phyloP scores from a whole-genome alignment of 179 eudicot species.

The Drosera spatulata region DNA sequence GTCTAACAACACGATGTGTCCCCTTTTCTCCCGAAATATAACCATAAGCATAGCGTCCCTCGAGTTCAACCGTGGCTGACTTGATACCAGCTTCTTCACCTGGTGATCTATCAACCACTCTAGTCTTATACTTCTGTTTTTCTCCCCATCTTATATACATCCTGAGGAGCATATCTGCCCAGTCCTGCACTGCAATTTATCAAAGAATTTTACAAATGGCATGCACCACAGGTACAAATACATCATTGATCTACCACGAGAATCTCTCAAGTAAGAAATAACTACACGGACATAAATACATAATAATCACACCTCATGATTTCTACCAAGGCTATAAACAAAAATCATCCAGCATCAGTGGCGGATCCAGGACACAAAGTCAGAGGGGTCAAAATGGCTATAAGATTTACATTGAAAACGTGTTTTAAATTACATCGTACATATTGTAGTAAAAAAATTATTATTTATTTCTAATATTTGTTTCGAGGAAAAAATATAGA shows the following conservation, averaged over 20 bases:
- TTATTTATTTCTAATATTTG: no score
- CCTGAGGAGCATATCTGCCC: conserved; percentile 99
- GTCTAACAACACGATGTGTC: conserved; percentile 84
- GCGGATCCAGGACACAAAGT: no score
- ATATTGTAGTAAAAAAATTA: no score
- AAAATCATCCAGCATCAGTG: no score
- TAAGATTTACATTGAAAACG: no score
- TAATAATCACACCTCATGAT: no score
- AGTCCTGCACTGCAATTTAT: conserved; percentile 96
- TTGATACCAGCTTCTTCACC: conserved; percentile 99
- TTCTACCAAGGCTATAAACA: no score
- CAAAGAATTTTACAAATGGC: conserved; percentile 39
- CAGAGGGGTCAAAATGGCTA: no score
- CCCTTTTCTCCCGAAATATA: conserved; percentile 96
- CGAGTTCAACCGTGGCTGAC: conserved; percentile 83
- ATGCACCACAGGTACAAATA: conserved; percentile 2
- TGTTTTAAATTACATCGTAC: no score
- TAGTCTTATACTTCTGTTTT: conserved; percentile 74
- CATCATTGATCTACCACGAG: background rate
- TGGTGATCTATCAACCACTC: conserved; percentile 73
- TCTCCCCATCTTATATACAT: conserved; percentile 99
- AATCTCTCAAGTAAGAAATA: no score
- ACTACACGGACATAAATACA: no score
- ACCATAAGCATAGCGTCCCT: conserved; percentile 93
- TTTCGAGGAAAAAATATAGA: no score